Base-by-base conservation (phyloP, 2,329 filamentous ascomycete genomes). In the Alternaria brassicicola region DNA sequence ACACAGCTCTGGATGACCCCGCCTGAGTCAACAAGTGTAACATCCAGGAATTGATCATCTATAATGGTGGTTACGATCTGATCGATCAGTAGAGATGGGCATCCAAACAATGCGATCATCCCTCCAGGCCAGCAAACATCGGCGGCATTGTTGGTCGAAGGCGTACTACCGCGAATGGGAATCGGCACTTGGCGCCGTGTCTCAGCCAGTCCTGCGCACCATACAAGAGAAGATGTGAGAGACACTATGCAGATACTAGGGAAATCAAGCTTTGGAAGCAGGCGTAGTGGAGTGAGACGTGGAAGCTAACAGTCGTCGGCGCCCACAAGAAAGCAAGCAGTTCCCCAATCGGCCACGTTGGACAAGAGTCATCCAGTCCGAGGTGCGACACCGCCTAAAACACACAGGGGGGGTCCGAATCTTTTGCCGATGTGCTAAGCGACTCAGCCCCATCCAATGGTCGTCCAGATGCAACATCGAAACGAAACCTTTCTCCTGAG, bases 311-410 rank as follows among this genome's bases (percentile, higher is more conserved):
- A 19, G 46, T 6, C 38, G 13, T 10, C 6, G 46, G 46, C 46
- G 13, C 38, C 41, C n/a, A n/a, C n/a, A n/a, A n/a, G 41, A 43
- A n/a, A 43, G 41, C 30, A 43, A 41, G 57, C 50, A 59, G 61
- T 42, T 59, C 57, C 62, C 74, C 74, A 76, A 76, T 75, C 52
- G 67, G 62, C 38, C 59, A n/a, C n/a, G n/a, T n/a, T 39, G 15
- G 33, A 52, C 72, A 65, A 61, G 67, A 70, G 52, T 67, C 36
- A 13, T 28, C 1, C 17, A 23, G 38, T 33, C 36, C 30, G 61
- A 72, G 46, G 55, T 75, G 70, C 71, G 72, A 75, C 73, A 59
- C 45, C 35, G 35, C 60, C 48, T 67, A 67, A 74, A 68, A 72
- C 72, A 66, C 12, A 17, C 57, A 70, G 65, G 66, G 68, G 65